Base-by-base conservation (phyloP, 1,284 basidiomycete species). In the Laetiporus sulphureus region DNA sequence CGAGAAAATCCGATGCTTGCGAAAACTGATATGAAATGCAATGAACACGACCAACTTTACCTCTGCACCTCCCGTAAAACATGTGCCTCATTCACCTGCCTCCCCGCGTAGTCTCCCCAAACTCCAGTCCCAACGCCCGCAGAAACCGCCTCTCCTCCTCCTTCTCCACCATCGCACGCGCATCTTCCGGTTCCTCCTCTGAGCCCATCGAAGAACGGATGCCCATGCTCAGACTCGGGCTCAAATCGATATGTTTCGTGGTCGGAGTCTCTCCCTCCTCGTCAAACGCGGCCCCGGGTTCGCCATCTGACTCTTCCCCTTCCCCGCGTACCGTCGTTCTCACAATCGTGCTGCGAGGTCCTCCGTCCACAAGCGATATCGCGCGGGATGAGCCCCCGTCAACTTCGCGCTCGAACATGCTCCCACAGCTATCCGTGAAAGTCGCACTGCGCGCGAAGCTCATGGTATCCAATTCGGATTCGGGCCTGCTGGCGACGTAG, bases 401-500 rank as follows among this genome's bases (percentile, higher is more conserved):
- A 15, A 42, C 12, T 33, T 22, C 18, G 30, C 19, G 19, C 25
- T 32, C 23, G 31, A 38, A 31, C 5, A 32, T 30, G 31, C 41
- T 38, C 12, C 18, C 30, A 5, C 31, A 8, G 16, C 41, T 38
- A 21, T 42, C 41, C 31, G 31, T 12, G 4, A 33, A 16, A 6
- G 36, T 37, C 16, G 41, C 22, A 11, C 36, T 42, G 18, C 33
- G 51, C 11, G 59, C 59, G 40, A 61, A 61, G 45, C 58, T 59
- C 57, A 61, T 61, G 42, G 49, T 57, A 32, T 60, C 58, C 8
- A 59, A 40, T 19, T 56, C 54, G 10, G 57, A 48, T 18, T 59
- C 54, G 2, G 52, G 46, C 5, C 48, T 45, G 16, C 53, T 52
- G 5, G 5, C 10, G 13, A 4, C 11, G 36, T 5, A n/a, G 12